Conservation (phyloP, 202 grass and related monocot genomes). For the Cymbopogon flexuosus region DNA sequence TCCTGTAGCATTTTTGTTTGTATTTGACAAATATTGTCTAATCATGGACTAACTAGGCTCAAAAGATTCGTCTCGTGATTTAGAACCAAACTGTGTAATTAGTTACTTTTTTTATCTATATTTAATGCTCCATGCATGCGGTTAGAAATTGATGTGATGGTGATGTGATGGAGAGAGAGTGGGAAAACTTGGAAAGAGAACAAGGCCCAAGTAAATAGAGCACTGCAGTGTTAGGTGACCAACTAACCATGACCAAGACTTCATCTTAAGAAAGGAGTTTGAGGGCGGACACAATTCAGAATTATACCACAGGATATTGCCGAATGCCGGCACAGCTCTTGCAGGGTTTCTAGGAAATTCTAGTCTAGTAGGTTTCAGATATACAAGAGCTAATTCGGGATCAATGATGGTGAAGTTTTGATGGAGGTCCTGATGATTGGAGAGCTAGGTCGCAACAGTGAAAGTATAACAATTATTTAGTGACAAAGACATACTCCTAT, state of each 20-base stretch:
- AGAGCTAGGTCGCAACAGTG: background rate
- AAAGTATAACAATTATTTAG: background rate
- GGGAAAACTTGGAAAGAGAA: too few relatives aligned
- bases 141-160: too few relatives aligned
- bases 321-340: background rate
- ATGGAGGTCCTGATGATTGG: background rate
- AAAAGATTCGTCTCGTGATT: too few relatives aligned
- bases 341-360: background rate
- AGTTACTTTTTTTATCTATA: too few relatives aligned
- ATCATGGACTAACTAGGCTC: too few relatives aligned
- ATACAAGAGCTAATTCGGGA: background rate
- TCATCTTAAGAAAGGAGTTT: background rate
- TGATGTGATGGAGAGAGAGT: too few relatives aligned
- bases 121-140: too few relatives aligned
- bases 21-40: too few relatives aligned
- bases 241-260: background rate
- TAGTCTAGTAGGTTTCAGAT: too few relatives aligned
- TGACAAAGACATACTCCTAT: constrained; percentile 3
- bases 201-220: too few relatives aligned
- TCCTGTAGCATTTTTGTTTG: too few relatives aligned
- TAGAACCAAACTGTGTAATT: too few relatives aligned
- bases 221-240: background rate
- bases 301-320: background rate
- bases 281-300: background rate
- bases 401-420: background rate